phyloP scores from a whole-genome alignment of 768 basidiomycete species.

The Terana coerulea region DNA sequence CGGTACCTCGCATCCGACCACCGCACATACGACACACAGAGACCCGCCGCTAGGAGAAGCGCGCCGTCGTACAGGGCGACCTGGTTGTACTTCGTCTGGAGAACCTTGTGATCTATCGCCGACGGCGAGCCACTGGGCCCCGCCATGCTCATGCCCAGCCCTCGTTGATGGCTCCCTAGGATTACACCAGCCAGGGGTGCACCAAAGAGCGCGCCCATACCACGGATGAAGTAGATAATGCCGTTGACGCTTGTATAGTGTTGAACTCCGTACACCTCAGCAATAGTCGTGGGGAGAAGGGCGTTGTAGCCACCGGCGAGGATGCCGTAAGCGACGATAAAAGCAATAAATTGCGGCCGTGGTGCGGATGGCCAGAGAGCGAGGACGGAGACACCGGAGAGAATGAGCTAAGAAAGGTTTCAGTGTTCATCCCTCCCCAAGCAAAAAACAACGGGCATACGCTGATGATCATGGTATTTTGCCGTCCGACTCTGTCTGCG shows the following conservation, averaged over 20 bases:
- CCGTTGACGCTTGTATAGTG: conserved; percentile 41
- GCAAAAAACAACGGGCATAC: too few relatives aligned
- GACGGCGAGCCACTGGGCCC: too few relatives aligned
- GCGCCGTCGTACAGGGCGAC: conserved; percentile 36
- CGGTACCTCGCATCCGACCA: conserved; percentile 40
- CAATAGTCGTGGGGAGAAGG: conserved; percentile 39
- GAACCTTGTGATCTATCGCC: neutral
- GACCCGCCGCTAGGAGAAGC: conserved; percentile 32
- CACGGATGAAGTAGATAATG: conserved; percentile 39
- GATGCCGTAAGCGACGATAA: conserved; percentile 39
- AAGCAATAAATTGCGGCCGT: conserved; percentile 35
- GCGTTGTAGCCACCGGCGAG: conserved; percentile 44
- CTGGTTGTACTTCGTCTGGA: conserved; percentile 32
- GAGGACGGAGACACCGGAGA: conserved; percentile 37
- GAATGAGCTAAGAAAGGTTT: conserved; percentile 36
- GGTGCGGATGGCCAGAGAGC: conserved; percentile 40
- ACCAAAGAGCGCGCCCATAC: conserved; percentile 37
- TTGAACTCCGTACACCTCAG: conserved; percentile 40
- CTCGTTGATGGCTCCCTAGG: conserved; percentile 30
- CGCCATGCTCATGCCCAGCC: conserved; percentile 2
- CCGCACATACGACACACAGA: conserved; percentile 38
- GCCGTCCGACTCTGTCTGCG: conserved; percentile 39
- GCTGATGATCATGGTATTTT: conserved; percentile 40
- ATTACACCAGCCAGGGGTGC: conserved; percentile 41
- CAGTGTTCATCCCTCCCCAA: too few relatives aligned